Evolutionary conservation across 176 grass and related monocot species (phyloP), one percentile per base, ranked within the genome.

Genomic region (Coix lacrymajobi): DNA sequence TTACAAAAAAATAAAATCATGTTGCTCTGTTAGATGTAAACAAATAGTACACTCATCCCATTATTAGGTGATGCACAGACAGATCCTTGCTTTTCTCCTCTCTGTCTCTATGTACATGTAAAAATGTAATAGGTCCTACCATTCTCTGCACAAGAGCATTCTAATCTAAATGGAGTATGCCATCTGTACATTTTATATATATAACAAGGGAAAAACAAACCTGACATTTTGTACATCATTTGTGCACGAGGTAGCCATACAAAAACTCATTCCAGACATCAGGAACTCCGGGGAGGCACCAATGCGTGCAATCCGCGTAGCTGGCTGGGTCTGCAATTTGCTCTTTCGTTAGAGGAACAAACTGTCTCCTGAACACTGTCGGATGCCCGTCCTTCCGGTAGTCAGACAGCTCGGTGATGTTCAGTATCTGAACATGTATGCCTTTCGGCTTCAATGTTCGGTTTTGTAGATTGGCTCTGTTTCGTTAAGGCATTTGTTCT

Each of bases 221-320:
- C 3, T 60, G 56, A 2, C 31, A 26, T 57, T 24, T 13, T 8
- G 8, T 20, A 17, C 31, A 32, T 85, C 52, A 84, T 80, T 83
- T 82, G 14, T 73, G 40, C 73, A 86, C 16, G 7, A 90, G 74
- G 8, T 91, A 91, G 19, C 84, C 68, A 22, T 89, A 97, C 39
- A 97, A 17, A 66, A 97, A 83, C 54, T 89, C 86, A 3, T 97
- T 97, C 94, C 94, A 97, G 2, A 88, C 88, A 62, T 97, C 94
- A 46, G 94, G 84, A 52, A 97, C 86, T 2, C 94, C 94, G 0
- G 94, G 94, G n/a, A 97, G 81, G 67, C 94, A 97, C 88, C 88
- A 97, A 24, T 97, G 94, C 3, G 84, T 97, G 81, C 94, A 97
- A 19, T 97, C 94, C 0, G 90, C 80, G 7, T 93, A 97, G 65